Conservation (phyloP, 2,329 filamentous ascomycete genomes). For the Madurella mycetomatis region DNA sequence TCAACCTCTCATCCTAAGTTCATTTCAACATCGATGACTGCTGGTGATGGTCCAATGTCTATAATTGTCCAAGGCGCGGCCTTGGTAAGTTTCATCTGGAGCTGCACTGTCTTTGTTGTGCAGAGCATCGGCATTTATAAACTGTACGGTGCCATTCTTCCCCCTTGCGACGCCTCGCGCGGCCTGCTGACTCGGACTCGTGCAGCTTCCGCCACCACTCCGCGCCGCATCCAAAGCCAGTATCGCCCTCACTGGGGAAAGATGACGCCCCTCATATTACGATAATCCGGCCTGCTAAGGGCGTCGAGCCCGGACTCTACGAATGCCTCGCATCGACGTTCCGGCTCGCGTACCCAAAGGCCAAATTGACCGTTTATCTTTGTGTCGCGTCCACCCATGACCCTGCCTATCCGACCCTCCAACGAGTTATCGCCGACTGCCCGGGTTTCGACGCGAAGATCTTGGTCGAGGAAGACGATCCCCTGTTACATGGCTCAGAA, state of each 20-base stretch:
- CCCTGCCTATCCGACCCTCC: constrained; percentile 70
- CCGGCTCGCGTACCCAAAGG: constrained; percentile 70
- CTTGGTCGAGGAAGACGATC: constrained; percentile 78
- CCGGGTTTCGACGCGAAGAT: constrained; percentile 66
- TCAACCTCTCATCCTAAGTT: background rate
- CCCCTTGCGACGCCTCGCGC: background rate
- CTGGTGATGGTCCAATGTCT: constrained; percentile 24
- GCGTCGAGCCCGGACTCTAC: constrained; percentile 83
- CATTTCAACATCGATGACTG: constrained; percentile 9
- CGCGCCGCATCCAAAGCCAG: constrained; percentile 42
- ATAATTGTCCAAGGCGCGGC: constrained; percentile 38
- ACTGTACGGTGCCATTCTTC: constrained; percentile 41
- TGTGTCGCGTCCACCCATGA: constrained; percentile 74
- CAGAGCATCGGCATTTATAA: constrained; percentile 53
- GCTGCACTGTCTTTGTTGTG: constrained; percentile 47
- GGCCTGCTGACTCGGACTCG: constrained; percentile 6
- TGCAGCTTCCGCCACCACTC: constrained; percentile 52
- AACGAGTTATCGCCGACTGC: constrained; percentile 68
- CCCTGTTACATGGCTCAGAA: constrained; percentile 54
- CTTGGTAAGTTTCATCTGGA: constrained; percentile 50
- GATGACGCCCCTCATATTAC: constrained; percentile 74
- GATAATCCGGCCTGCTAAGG: constrained; percentile 88
- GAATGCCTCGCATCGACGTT: constrained; percentile 88
- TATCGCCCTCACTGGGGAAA: constrained; percentile 47
- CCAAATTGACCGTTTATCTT: constrained; percentile 74